A percentile compares a stretch with the other conserved stretches of the same genome.
These are phyloP conservation scores for Guyanaporus albipodus DNA, from an alignment of 768 basidiomycete genomes.

Conservation along the genomic window DNA sequence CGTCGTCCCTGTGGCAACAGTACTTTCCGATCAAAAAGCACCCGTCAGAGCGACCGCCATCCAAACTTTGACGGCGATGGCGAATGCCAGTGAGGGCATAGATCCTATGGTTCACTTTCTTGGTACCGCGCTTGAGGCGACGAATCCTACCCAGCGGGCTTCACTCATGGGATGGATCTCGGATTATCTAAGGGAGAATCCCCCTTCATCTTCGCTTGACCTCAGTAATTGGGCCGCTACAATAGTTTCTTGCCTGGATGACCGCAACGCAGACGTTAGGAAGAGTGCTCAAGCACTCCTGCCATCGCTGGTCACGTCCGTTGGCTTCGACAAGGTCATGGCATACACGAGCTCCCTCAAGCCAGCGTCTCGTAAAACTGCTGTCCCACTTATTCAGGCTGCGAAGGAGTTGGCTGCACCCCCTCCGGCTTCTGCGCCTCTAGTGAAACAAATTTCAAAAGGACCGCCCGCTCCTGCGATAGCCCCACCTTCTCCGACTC, in stretches of 20 bases:
- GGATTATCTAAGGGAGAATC: constrained; percentile 71
- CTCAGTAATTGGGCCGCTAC: constrained; percentile 62
- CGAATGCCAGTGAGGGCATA: constrained; percentile 76
- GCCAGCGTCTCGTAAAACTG: constrained; percentile 82
- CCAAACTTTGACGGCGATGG: constrained; percentile 77
- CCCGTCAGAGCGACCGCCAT: constrained; percentile 76
- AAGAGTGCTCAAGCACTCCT: constrained; percentile 85
- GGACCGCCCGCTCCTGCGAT: constrained; percentile 16
- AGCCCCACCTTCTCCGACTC: constrained; percentile 29
- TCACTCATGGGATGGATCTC: constrained; percentile 76
- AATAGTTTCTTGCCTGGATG: constrained; percentile 79
- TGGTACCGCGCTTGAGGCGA: constrained; percentile 73
- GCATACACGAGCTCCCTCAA: constrained; percentile 85
- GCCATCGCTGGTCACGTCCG: constrained; percentile 65
- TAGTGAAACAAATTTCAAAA: constrained; percentile 30
- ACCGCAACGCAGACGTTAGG: constrained; percentile 86
- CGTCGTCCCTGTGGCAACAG: constrained; percentile 70
- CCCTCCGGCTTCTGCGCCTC: constrained; percentile 25
- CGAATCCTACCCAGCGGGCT: constrained; percentile 84
- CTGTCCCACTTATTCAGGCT: constrained; percentile 84
- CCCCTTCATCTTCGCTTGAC: constrained; percentile 55
- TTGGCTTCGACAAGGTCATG: constrained; percentile 83
- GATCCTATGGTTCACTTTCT: constrained; percentile 80
- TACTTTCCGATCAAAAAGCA: constrained; percentile 90
- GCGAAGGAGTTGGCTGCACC: constrained; percentile 52